Evolutionary conservation across 2,329 filamentous ascomycete species (phyloP), one percentile per base, ranked within the genome.

Genomic region (Pseudogymnoascus pannorum): DNA sequence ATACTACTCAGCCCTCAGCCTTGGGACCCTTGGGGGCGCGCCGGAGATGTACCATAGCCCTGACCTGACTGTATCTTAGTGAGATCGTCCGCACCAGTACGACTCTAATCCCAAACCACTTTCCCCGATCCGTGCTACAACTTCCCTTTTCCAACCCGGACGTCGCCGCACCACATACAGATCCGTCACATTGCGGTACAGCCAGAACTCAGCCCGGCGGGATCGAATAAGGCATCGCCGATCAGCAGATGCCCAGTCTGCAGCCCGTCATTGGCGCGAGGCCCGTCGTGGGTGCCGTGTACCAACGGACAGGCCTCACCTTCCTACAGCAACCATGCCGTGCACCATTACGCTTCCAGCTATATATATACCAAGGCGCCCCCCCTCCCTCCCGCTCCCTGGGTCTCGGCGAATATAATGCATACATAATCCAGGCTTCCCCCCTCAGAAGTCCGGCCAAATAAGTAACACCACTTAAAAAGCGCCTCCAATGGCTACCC

Each of bases 181-280:
- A 51, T 11, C 44, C 44, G 44, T 48, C 44, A 31, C 44, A 18
- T 20, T 5, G 44, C 44, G 44, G n/a, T 48, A 48, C 42, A 26
- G 12, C 9, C 11, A 42, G 9, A 14, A 6, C 40, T 48, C 42
- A 51, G 42, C 48, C 26, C 26, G 2, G 5, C 26, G 2, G 5
- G 24, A 31, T 31, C 48, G 48, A 54, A 54, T 54, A 8, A 54
- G 48, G 26, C 48, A 54, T 54, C 48, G n/a, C 48, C 48, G 26
- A 54, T 31, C 48, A 54, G 48, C 24, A 31, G 11, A 54, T 54
- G 48, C 48, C n/a, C 48, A 54, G 48, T 31, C 26, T 54, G 48
- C 48, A 18, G 48, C 48, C 26, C 26, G 9, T 16, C 48, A 54
- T 54, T 54, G 48, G 48, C 48, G 48, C 48, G n/a, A 6, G 26